Evolutionary conservation across 2,329 filamentous ascomycete genomes (phyloP).

Genomic region (Tricladium varicosporioides): DNA sequence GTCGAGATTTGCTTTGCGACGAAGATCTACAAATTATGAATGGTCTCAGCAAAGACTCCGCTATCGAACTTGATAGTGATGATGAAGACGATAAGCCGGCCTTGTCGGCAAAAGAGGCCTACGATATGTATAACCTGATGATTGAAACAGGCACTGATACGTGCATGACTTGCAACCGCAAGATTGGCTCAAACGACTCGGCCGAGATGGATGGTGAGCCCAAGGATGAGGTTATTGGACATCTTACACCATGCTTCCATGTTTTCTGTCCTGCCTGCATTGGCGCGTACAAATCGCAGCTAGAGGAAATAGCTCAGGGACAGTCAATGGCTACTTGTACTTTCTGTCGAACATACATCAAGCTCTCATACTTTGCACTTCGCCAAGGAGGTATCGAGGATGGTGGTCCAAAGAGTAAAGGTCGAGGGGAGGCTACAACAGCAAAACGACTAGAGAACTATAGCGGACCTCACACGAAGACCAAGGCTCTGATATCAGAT

Average conservation of each 20-base stretch:
- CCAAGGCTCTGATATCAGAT: constrained; percentile 74
- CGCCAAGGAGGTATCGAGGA: constrained; percentile 42
- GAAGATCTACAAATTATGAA: constrained; percentile 79
- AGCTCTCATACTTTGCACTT: constrained; percentile 65
- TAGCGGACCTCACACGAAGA: constrained; percentile 87
- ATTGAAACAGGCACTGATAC: constrained; percentile 74
- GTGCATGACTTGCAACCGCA: constrained; percentile 69
- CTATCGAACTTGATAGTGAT: constrained; percentile 86
- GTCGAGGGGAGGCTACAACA: constrained; percentile 41
- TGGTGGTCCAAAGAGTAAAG: constrained; percentile 29
- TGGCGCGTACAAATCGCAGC: constrained; percentile 53
- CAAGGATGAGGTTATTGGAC: constrained; percentile 65
- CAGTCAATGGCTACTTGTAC: constrained; percentile 55
- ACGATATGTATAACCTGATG: constrained; percentile 83
- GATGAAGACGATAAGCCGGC: constrained; percentile 50
- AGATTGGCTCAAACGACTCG: constrained; percentile 57
- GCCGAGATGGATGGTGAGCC: constrained; percentile 54
- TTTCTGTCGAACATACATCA: constrained; percentile 64
- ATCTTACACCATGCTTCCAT: constrained; percentile 86
- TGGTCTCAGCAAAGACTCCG: constrained; percentile 77
- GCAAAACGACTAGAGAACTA: constrained; percentile 67
- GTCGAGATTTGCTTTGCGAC: constrained; percentile 83
- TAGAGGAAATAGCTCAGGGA: constrained; percentile 42
- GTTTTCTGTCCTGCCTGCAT: constrained; percentile 77
- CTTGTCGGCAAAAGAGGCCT: constrained; percentile 70